Evolutionary conservation across 2,329 filamentous ascomycete genomes (phyloP), one percentile per base, ranked within the genome.

Genomic region (Thielaviopsis ethacetica): DNA sequence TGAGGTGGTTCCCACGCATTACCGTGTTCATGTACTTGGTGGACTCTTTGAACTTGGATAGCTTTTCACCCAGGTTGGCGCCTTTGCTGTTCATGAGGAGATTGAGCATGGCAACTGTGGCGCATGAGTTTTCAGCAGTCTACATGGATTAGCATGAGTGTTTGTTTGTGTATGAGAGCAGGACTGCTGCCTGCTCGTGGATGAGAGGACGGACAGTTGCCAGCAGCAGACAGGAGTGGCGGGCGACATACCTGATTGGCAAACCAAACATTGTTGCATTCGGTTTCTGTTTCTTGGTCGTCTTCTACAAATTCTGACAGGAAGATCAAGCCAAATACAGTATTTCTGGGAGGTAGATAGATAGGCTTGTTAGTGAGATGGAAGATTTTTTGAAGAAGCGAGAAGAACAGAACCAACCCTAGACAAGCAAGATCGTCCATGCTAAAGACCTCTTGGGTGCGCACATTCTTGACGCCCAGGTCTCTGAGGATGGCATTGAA

Each of bases 21-120:
- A 85, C 78, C 1, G 91, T 85, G 17, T 80, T 79, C 62, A 95
- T 79, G 15, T 76, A 67, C 63, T 73, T 74, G 0, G 91, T 95
- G 44, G 82, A 81, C 0, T 82, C 72, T 65, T 88, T 91, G 73
- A 97, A 95, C 15, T 75, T 71, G 27, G 75, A 70, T 1, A 97
- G 76, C 61, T 84, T 76, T n/a, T 80, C 71, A 3, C 90, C 89
- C 5, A 96, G 76, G 12, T 82, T 72, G 3, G 89, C 70, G 0
- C 74, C 75, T 0, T 80, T 73, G 24, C 83, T 77, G 67, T 97
- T 97, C 80, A 95, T 94, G 67, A 95, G 74, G 62, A 96, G 95
- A 66, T 97, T 97, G 65, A 96, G 78, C 64, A 97, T 76, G 3
- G 93, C 90, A 53, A 96, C 82, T n/a, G 88, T 93, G 21, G 89